A percentile compares a stretch with the other conserved stretches of the same genome.
phyloP scores from a whole-genome alignment of 176 grass and related monocot genomes.

The Oryza nivara region DNA sequence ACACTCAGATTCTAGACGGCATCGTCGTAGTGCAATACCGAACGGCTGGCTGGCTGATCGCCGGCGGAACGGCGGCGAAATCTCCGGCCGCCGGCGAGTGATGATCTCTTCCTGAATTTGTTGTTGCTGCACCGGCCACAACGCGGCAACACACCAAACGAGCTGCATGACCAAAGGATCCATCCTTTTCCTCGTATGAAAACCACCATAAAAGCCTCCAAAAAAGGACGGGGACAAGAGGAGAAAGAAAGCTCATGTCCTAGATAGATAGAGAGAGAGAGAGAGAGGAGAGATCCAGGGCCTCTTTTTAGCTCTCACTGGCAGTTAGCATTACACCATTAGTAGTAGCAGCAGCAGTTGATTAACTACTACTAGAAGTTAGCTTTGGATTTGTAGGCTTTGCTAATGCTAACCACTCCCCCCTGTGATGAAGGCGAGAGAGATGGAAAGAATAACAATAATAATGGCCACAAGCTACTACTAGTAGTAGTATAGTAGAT shows the following conservation, averaged over 20 bases:
- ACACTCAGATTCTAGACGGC: background rate
- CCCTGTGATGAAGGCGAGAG: background rate
- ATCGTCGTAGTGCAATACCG: slow-evolving; percentile 23
- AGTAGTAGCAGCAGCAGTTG: background rate
- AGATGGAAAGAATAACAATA: background rate
- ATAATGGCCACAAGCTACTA: background rate
- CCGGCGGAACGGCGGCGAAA: slow-evolving; percentile 50
- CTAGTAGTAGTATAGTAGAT: too few relatives aligned
- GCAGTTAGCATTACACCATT: background rate
- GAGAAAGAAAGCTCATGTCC: slow-evolving; percentile 27
- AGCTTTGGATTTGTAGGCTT: slow-evolving; percentile 32
- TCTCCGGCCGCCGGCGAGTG: slow-evolving; percentile 43
- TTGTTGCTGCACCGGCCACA: slow-evolving; percentile 45
- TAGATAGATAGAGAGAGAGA: background rate
- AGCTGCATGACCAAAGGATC: slow-evolving; percentile 5
- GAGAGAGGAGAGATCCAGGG: slow-evolving; percentile 8
- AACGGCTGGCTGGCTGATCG: background rate
- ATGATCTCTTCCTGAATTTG: background rate
- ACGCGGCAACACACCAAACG: slow-evolving; percentile 48
- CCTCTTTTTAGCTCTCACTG: slow-evolving; percentile 1
- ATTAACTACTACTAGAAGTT: background rate
- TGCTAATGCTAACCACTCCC: slow-evolving; percentile 49
- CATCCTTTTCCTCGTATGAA: slow-evolving; percentile 26
- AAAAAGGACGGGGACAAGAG: slow-evolving; percentile 32
- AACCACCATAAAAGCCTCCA: slow-evolving; percentile 25